Percentiles rank a stretch among this genome's conserved stretches.
Evolutionary conservation across 73 alveolate genomes (phyloP).

Genomic region (Paramecium biaurelia): DNA sequence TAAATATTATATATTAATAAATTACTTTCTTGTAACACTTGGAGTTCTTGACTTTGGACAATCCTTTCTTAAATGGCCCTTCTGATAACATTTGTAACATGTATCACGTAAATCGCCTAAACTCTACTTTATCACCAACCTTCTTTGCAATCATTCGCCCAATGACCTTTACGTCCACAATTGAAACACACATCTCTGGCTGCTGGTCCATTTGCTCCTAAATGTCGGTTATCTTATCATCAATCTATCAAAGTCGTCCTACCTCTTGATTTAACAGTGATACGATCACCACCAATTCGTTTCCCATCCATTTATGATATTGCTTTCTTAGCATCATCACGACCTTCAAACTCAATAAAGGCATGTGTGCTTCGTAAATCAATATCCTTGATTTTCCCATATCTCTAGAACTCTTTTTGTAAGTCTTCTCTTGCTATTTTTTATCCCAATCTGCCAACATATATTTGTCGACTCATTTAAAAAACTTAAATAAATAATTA

Average conservation of each 20-base stretch:
- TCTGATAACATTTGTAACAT: slow-evolving; percentile 69
- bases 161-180: slow-evolving; percentile 83
- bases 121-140: neutral
- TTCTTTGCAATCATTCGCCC: slow-evolving; percentile 72
- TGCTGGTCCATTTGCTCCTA: slow-evolving; percentile 71
- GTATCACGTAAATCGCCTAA: slow-evolving; percentile 61
- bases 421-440: slow-evolving; percentile 66
- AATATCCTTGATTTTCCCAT: slow-evolving; percentile 72
- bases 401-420: slow-evolving; percentile 70
- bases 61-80: slow-evolving; percentile 72
- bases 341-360: slow-evolving; percentile 71
- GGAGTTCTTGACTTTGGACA: slow-evolving; percentile 64
- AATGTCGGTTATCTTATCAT: slow-evolving; percentile 44
- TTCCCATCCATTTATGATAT: slow-evolving; percentile 73
- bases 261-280: slow-evolving; percentile 55
- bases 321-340: slow-evolving; percentile 77
- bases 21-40: slow-evolving; percentile 17
- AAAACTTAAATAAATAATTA: no score
- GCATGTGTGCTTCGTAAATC: slow-evolving; percentile 74
- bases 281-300: slow-evolving; percentile 72
- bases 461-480: slow-evolving; percentile 67
- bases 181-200: slow-evolving; percentile 76
- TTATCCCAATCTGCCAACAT: slow-evolving; percentile 72
- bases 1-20: neutral
- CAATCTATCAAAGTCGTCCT: neutral